Conservation (phyloP, 768 basidiomycete genomes). For the Gelatoporia subvermispora region DNA sequence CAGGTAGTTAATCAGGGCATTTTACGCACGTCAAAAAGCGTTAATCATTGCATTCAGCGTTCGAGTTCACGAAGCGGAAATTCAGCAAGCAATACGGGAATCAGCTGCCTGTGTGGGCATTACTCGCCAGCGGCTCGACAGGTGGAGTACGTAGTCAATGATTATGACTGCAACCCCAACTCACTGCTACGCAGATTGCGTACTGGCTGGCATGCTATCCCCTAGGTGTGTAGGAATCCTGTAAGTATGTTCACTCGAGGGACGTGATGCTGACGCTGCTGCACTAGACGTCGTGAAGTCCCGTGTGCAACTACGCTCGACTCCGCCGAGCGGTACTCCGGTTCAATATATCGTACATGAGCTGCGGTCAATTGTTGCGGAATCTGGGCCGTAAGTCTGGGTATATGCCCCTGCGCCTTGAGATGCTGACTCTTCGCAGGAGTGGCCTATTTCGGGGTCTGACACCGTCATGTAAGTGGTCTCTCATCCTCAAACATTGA, state of each 20-base stretch:
- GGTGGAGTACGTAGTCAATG: constrained; percentile 58
- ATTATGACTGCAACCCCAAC: neutral
- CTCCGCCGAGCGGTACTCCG: constrained; percentile 70
- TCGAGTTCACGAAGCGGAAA: constrained; percentile 83
- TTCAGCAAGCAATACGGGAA: constrained; percentile 61
- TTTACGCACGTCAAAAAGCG: neutral
- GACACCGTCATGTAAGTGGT: constrained; percentile 65
- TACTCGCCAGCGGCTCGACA: constrained; percentile 76
- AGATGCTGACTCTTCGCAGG: constrained; percentile 26
- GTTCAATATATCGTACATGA: constrained; percentile 75
- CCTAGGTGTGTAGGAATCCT: constrained; percentile 43
- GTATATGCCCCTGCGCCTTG: neutral
- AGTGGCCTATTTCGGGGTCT: constrained; percentile 68
- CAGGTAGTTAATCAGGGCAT: constrained; percentile 33
- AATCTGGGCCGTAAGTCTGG: constrained; percentile 64
- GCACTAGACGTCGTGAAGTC: constrained; percentile 83
- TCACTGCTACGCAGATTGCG: constrained; percentile 44
- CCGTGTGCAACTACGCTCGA: constrained; percentile 72
- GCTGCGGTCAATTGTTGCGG: constrained; percentile 57
- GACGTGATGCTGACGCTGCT: neutral
- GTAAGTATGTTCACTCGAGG: neutral
- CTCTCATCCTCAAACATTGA: no score
- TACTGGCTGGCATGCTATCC: constrained; percentile 97
- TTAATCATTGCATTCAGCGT: constrained; percentile 42
- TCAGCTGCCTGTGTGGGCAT: constrained; percentile 78